Base-by-base conservation (phyloP, 2,329 filamentous ascomycete genomes). In the Lachnellula occidentalis region DNA sequence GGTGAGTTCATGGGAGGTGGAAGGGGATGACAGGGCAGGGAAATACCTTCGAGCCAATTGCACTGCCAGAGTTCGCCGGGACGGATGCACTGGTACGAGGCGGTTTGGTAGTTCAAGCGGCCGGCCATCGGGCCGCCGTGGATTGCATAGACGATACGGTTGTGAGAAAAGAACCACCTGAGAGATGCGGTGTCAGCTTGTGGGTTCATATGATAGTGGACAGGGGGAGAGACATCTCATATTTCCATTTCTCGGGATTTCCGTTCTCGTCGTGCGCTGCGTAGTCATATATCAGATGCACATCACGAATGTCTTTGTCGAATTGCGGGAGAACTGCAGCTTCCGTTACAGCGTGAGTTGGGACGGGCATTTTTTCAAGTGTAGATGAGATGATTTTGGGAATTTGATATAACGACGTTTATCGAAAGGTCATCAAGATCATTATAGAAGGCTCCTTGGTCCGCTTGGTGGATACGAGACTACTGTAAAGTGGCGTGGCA, bases 81-180 rank as follows among this genome's bases (percentile, higher is more conserved):
- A 0, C 80, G 73, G 27, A 83, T 75, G 65, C 80, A 83, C 62
- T 82, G 79, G 61, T 79, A 83, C 1, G 75, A 77, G 12, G 73
- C 77, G 1, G 74, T 72, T 60, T 82, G 78, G 64, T 75, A 81
- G 65, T 81, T 81, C 50, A 70, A 68, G 2, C 78, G 73, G 2
- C 78, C 78, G 0, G 75, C 74, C 80, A 83, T 83, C 3, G 80
- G 80, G 0, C 80, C 80, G 4, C 80, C 79, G 59, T 83, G 79
- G 52, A 83, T 83, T 22, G 75, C 74, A 60, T 83, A 83, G 55
- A 83, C 76, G 47, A 81, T 74, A 4, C 78, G 74, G 51, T 74
- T 68, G 17, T 75, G 68, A n/a, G 75, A 79, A 61, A 78, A 78
- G 67, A 82, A 82, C 80, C 80, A 64, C 56, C 60, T 62, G 21